A percentile compares a stretch with the other conserved stretches of the same genome.
phyloP scores from a whole-genome alignment of 2,329 filamentous ascomycete genomes.

The Dissoconium aciculare region DNA sequence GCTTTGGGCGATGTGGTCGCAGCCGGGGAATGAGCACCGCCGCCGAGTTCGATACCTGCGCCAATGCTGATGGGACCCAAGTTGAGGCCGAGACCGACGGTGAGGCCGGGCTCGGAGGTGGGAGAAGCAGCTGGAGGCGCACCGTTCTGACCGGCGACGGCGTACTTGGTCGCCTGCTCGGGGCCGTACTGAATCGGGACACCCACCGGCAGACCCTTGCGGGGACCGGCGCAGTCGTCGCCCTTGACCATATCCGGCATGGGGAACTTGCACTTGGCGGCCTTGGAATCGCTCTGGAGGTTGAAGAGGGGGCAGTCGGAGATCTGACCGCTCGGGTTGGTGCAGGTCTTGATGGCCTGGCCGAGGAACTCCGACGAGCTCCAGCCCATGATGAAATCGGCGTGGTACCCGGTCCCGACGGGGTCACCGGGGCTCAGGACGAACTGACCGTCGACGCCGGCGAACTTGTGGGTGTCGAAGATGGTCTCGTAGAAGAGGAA shows the following conservation, averaged over 20 bases:
- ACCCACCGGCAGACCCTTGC: conserved; percentile 51
- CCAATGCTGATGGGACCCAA: background rate
- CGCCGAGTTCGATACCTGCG: background rate
- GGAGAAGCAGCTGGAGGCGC: conserved; percentile 3
- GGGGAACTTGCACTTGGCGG: conserved; percentile 47
- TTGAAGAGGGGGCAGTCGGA: conserved; percentile 62
- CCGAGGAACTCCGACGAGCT: conserved; percentile 49
- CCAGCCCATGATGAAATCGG: conserved; percentile 72
- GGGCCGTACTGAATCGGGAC: conserved; percentile 35
- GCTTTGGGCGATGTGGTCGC: too few species aligned
- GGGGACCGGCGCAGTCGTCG: conserved; percentile 46
- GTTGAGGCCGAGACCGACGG: background rate
- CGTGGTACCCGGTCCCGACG: conserved; percentile 58
- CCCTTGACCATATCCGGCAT: conserved; percentile 39
- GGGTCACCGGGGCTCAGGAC: conserved; percentile 65
- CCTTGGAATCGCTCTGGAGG: conserved; percentile 44
- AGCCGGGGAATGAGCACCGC: too few species aligned
- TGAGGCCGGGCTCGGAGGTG: background rate
- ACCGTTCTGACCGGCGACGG: conserved; percentile 15
- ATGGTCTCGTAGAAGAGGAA: conserved; percentile 78
- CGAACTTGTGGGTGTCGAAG: conserved; percentile 56
- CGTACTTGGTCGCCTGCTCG: conserved; percentile 25
- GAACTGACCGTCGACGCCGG: conserved; percentile 50
- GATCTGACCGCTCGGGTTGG: conserved; percentile 51
- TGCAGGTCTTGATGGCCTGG: conserved; percentile 60